phyloP scores from a whole-genome alignment of 1,139 yeast genomes.

The Kodamaea anthophila region DNA sequence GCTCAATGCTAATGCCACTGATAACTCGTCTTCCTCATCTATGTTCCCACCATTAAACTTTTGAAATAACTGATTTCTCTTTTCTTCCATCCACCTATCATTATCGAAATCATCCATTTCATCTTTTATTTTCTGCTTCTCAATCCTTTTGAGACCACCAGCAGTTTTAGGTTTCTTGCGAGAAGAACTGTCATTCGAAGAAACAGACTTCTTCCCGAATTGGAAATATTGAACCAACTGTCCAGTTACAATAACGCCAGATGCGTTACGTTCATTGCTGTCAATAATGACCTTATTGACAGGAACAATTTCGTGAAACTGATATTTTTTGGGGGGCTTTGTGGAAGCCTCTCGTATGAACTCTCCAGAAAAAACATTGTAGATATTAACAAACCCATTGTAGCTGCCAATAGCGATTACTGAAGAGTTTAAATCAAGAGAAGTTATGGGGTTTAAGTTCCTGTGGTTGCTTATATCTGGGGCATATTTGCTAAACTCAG shows the following conservation, averaged over 20 bases:
- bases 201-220: conserved; percentile 35
- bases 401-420: conserved; percentile 57
- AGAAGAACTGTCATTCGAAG: not conserved
- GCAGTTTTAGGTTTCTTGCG: conserved; percentile 18
- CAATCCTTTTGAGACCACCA: conserved; percentile 14
- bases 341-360: conserved; percentile 43
- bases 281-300: conserved; percentile 40
- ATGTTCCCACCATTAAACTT: conserved; percentile 40
- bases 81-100: conserved; percentile 11
- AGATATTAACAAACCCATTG: conserved; percentile 56
- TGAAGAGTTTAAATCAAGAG: conserved; percentile 34
- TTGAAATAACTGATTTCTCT: conserved; percentile 24
- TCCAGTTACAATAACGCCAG: conserved; percentile 52
- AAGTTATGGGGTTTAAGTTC: conserved; percentile 13
- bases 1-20: conserved; percentile 50
- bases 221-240: conserved; percentile 58
- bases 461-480: conserved; percentile 10
- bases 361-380: conserved; percentile 59
- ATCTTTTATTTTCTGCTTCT: conserved; percentile 24
- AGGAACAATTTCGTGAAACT: conserved; percentile 26
- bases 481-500: conserved; percentile 16
- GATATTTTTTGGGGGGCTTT: conserved; percentile 39
- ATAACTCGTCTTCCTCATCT: conserved; percentile 39
- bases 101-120: conserved; percentile 35
- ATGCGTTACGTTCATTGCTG: conserved; percentile 33